Base-by-base conservation (phyloP, 2,329 filamentous ascomycete genomes). In the Aspergillus sp. region DNA sequence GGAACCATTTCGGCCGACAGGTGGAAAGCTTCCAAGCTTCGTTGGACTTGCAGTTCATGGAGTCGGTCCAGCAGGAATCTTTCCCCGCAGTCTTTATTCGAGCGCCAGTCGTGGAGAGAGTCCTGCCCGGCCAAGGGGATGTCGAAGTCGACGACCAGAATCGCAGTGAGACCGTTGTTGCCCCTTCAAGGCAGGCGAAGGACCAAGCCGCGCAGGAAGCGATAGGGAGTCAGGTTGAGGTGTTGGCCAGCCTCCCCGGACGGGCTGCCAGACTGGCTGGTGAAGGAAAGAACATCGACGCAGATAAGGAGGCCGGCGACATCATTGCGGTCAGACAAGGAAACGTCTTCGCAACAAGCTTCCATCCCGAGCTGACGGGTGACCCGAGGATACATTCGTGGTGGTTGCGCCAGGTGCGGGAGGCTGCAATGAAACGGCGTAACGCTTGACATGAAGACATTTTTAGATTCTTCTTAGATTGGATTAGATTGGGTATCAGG, bases 1-100 rank as follows among this genome's bases (percentile, higher is more conserved):
- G 91, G 29, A 98, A 96, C 53, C 86, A 95, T 58, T 98, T 95
- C 53, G 91, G 91, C 3, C 75, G 89, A 34, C 91, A 98, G 61
- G 80, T 82, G 10, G 86, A 96, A 61, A 93, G 83, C 53, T 96
- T 96, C 58, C 78, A 91, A 50, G 78, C 81, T 0, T 72, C 77
- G 29, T 59, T 95, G 19, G 62, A 80, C 10, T 64, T 95, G 15
- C 76, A 80, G 0, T 93, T 93, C 49, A 64, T 93, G 4, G 44
- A 45, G 7, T 26, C 44, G 35, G 27, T 45, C 48, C 43, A 53
- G 10, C 47, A 54, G 30, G 28, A 43, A 8, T 71, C 74, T 0
- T 96, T 93, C 53, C 75, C 77, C 2, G 85, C 80, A 1, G 82
- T 96, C 19, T 98, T 98, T 58, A 98, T 98, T 49, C 75, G 91